These are phyloP conservation scores for Excoecaria cochinchinensis DNA, from an alignment of 345 rosid species.

Conservation along the genomic window DNA sequence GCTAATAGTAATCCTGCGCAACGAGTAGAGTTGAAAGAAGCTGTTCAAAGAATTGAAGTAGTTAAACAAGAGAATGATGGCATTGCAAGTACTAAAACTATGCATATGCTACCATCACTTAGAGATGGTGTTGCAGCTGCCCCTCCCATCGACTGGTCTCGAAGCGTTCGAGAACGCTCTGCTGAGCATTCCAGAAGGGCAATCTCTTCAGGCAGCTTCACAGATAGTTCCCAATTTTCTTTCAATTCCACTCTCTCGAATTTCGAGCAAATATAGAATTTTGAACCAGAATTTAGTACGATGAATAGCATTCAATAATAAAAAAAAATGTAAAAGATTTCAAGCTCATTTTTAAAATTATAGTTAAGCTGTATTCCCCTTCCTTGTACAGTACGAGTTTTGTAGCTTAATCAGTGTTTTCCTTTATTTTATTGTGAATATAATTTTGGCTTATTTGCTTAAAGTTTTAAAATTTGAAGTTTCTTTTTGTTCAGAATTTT, in stretches of 20 bases:
- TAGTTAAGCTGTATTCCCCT: too few species aligned
- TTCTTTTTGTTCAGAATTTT: too few species aligned
- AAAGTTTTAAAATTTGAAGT: too few species aligned
- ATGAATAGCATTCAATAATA: too few species aligned
- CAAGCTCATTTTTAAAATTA: too few species aligned
- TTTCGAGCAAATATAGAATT: too few species aligned
- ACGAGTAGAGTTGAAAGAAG: conserved; percentile 55
- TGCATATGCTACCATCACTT: conserved; percentile 21
- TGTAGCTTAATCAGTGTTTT: too few species aligned
- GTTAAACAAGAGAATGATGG: conserved; percentile 30
- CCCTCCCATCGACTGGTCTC: not conserved
- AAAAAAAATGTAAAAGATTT: too few species aligned
- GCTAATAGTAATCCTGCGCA: conserved; percentile 41
- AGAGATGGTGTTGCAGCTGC: conserved; percentile 26
- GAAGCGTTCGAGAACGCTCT: not conserved
- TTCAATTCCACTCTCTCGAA: conserved; percentile 6
- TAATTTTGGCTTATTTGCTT: too few species aligned
- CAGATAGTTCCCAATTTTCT: conserved; percentile 2
- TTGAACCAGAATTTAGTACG: too few species aligned
- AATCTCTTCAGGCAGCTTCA: not conserved
- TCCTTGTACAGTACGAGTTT: too few species aligned
- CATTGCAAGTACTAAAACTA: conserved; percentile 23
- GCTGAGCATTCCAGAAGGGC: not conserved
- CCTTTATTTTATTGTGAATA: too few species aligned
- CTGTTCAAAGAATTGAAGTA: conserved; percentile 53